Base-by-base conservation (phyloP, 108 stramenopile species). In the Nannochloropsis granulata region DNA sequence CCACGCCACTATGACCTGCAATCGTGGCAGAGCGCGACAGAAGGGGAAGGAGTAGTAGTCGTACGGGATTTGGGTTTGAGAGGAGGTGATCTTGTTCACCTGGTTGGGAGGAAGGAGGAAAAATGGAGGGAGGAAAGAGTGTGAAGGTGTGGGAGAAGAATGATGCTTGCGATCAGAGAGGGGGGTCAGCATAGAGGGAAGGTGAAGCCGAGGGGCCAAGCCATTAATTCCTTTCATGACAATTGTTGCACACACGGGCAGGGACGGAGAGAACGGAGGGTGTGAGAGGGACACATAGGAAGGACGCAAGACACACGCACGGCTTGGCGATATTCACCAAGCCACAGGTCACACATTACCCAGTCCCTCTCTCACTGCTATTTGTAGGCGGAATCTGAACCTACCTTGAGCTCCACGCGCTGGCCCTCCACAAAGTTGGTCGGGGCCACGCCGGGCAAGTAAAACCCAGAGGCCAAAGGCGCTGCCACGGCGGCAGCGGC, bases 51-150 rank as follows among this genome's bases (percentile, higher is more conserved):
- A 43, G 24, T 90, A 90, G 85, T 90, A 88, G 87, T 90, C 87
- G 21, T 83, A 19, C 12, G 89, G 89, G 25, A 89, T 85, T 81
- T 89, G 89, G 24, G 91, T 90, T 23, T 90, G 85, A 25, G 86
- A 43, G 23, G 90, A 90, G 14, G 90, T 92, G 71, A 92, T 88
- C 90, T 92, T 92, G 86, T 92, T 92, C 23, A 92, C 92, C 56
- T 82, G 23, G 56, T 71, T 7, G 56, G n/a, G 56, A 71, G n/a
- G 14, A 46, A 46, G 7, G n/a, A 16, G 56, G 2, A 10, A 71
- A 89, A 34, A 34, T 34, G 56, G 56, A 71, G 56, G 16, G 11
- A 71, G 56, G n/a, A 71, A 71, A n/a, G 7, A 10, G 56, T 71
- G 56, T n/a, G n/a, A 16, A 11, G n/a, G 7, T n/a, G 13, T 16